These are phyloP conservation scores for Candida patagonica DNA, from an alignment of 805 yeast species.

Conservation along the genomic window DNA sequence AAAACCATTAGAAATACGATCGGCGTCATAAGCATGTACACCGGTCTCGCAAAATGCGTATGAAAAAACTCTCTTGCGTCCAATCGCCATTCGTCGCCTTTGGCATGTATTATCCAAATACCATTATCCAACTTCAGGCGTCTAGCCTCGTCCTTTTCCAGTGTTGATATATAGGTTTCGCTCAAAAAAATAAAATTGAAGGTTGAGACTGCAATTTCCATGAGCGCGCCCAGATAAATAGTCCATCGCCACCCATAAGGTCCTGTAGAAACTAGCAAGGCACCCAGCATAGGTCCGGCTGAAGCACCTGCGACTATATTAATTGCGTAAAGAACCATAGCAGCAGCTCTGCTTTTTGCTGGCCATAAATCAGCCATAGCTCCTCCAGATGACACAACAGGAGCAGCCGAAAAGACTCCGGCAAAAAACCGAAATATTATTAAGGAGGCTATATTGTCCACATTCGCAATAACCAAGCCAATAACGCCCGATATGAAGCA, in stretches of 20 bases:
- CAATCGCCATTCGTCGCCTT: conserved; percentile 78
- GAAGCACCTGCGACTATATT: conserved; percentile 37
- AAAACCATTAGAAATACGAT: conserved; percentile 33
- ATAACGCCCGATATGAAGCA: conserved; percentile 33
- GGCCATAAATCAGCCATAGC: conserved; percentile 49
- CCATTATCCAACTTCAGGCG: conserved; percentile 69
- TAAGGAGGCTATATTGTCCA: conserved; percentile 42
- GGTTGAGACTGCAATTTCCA: conserved; percentile 32
- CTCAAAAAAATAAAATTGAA: no score
- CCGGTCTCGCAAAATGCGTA: conserved; percentile 70
- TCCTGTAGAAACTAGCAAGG: conserved; percentile 34
- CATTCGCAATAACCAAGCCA: conserved; percentile 42
- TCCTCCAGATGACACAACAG: conserved; percentile 52
- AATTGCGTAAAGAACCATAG: conserved; percentile 40
- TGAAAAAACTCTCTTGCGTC: conserved; percentile 57
- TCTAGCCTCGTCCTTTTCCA: conserved; percentile 57
- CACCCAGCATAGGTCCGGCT: conserved; percentile 42
- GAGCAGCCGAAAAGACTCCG: conserved; percentile 53
- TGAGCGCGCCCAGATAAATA: conserved; percentile 41
- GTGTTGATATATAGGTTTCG: conserved; percentile 34
- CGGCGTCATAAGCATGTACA: conserved; percentile 56
- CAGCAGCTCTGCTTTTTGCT: conserved; percentile 43
- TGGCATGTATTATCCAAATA: conserved; percentile 78
- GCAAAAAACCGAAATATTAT: conserved; percentile 47
- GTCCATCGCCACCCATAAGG: conserved; percentile 51